A percentile compares a stretch with the other conserved stretches of the same genome.
Evolutionary conservation across 441 rosid species (phyloP).

Genomic region (Lagerstroemia fauriei): DNA sequence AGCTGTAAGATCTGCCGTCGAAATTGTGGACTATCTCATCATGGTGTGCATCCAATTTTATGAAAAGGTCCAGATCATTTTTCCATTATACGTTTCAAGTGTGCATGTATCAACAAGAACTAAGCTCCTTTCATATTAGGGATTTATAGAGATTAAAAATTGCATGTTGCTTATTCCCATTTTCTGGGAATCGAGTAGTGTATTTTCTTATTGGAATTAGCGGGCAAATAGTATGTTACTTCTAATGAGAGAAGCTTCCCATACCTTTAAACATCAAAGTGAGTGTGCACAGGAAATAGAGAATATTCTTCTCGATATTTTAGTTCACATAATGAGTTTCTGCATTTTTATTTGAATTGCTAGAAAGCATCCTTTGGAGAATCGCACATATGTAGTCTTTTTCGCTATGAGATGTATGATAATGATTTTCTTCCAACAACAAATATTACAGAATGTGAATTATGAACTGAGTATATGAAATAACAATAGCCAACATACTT

Average conservation of each 20-base stretch:
- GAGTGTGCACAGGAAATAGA: constrained; percentile 47
- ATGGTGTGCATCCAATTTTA: constrained; percentile 33
- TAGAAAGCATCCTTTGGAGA: no score
- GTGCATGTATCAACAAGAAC: no score
- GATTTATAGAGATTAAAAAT: not conserved
- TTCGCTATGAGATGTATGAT: no score
- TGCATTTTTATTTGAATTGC: no score
- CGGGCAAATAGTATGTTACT: constrained; percentile 56
- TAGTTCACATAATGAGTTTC: no score
- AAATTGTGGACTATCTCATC: constrained; percentile 50
- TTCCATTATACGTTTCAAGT: no score
- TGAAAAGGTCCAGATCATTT: constrained; percentile 41
- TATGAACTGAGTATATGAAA: no score
- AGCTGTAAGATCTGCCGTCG: constrained; percentile 51
- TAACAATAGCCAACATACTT: no score
- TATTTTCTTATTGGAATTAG: not conserved
- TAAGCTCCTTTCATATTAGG: no score
- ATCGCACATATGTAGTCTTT: no score
- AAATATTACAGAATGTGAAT: no score
- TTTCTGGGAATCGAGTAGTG: not conserved
- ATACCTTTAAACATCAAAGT: constrained; percentile 44
- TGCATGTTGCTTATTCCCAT: not conserved
- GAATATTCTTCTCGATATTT: constrained; percentile 25
- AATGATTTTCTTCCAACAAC: no score
- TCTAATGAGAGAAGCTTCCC: constrained; percentile 47